Base-by-base conservation (phyloP, 148 eudicot species). In the Beta vulgaris region DNA sequence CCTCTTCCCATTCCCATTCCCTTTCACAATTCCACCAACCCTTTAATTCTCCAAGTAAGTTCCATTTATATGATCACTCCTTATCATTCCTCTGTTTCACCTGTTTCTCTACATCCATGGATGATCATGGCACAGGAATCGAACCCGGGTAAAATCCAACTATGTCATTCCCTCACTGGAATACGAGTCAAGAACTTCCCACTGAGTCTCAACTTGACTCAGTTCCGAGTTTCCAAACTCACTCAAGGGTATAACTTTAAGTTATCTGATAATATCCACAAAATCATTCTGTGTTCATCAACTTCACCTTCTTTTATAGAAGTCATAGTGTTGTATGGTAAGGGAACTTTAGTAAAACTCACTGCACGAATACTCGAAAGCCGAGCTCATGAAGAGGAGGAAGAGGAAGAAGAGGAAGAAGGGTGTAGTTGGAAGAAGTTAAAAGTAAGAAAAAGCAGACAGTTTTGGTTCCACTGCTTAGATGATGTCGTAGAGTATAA, bases 41-140 rank as follows among this genome's bases (percentile, higher is more conserved):
- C 77, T 34, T 49, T 74, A 64, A 46, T 64, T 34, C 70, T 64
- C 25, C 70, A 49, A 34, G 70, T 46, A 1, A 65, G 72, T 55
- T 48, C 54, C 31, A 28, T 74, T 49, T 75, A 75, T 53, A 25
- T 75, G 16, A 75, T 75, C 71, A 65, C 49, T 35, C 72, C 76
- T 73, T 31, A 53, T 18, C 29, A 23, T 48, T 29, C 18, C 21
- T 7, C 68, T 28, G 6, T 49, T 8, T 49, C 35, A 7, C 32
- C n/a, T 35, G 62, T 13, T 51, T 46, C 40, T 69, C 21, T 31
- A 14, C 31, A 46, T 15, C 64, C 78, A 54, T 65, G 62, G 71
- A 75, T 75, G 72, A 16, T 75, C 72, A 75, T 65, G 78, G 78
- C 46, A 9, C 71, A 66, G 72, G 78, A 75, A 58, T 53, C 57